Percentiles rank a stretch among this genome's conserved stretches.
phyloP scores from a whole-genome alignment of 2,329 filamentous ascomycete species.

The Venturia asperata region DNA sequence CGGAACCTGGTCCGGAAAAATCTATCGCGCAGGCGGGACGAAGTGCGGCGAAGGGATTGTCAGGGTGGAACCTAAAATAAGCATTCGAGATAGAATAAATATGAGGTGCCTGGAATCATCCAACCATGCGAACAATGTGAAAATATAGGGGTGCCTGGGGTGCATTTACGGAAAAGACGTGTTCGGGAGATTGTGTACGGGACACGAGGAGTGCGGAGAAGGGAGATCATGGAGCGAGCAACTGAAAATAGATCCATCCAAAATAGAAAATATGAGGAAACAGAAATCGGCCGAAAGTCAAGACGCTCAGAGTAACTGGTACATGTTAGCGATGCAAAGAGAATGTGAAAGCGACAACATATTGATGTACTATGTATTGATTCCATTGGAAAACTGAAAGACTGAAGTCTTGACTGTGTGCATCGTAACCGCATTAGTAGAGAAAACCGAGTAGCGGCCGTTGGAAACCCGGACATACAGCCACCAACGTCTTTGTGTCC shows the following conservation, averaged over 20 bases:
- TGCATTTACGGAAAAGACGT: too few species aligned
- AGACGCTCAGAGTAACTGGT: too few species aligned
- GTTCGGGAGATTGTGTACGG: not conserved
- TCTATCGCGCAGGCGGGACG: not conserved
- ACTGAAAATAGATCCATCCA: not conserved
- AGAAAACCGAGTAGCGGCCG: not conserved
- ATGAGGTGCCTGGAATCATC: too few species aligned
- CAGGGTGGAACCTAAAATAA: too few species aligned
- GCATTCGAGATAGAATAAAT: too few species aligned
- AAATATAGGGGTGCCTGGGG: too few species aligned
- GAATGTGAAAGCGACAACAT: too few species aligned
- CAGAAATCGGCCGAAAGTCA: too few species aligned
- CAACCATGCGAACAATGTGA: too few species aligned
- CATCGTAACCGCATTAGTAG: not conserved
- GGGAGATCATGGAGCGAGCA: not conserved
- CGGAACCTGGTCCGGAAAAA: not conserved
- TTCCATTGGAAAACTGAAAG: not conserved
- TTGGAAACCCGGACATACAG: not conserved
- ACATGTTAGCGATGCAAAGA: too few species aligned
- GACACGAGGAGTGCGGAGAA: not conserved
- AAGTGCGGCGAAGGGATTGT: not conserved
- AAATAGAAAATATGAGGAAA: not conserved
- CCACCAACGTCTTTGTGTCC: not conserved
- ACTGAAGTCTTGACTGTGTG: not conserved
- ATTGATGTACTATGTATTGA: not conserved